Base-by-base conservation (phyloP, 176 grass and related monocot genomes). In the Oryza nivara region DNA sequence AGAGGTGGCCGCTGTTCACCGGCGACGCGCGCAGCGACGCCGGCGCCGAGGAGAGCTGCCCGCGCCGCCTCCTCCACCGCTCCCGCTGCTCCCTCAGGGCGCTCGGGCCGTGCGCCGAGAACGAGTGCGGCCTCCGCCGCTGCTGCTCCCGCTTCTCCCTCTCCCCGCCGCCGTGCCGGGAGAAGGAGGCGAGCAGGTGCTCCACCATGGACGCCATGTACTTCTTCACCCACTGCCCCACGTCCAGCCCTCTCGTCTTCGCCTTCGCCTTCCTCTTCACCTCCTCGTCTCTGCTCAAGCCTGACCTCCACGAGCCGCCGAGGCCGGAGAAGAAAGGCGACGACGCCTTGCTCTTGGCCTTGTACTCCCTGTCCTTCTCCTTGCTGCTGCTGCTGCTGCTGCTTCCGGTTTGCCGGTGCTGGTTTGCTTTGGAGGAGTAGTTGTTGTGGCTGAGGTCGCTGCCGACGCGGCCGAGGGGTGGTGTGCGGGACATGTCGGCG, bases 1-100 rank as follows among this genome's bases (percentile, higher is more conserved):
- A 95, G 35, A 98, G 92, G 73, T 94, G 93, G 2, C 96, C 96
- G 69, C 96, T 96, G 89, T 94, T 93, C 5, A 88, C 85, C 9
- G 96, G 96, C 0, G 96, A 98, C 1, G 83, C 90, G 5, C 88
- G 70, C 80, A 90, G 92, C n/a, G 96, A 98, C 8, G 88, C 93
- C n/a, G 96, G 96, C 22, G 96, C 96, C 1, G 96, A 95, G 17
- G 86, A 86, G 71, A 90, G 85, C 49, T 87, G 90, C 25, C 41
- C 85, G 0, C 69, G 75, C 11, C 86, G 68, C 70, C 35, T 80
- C 68, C 82, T 85, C 86, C 65, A 72, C 67, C 72, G 80, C 28
- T 79, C 63, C 48, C 86, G 80, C 48, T 46, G 68, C 73, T 56
- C 85, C 75, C 51, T 89, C 7, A 67, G 32, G 2, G 40, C 74